Evolutionary conservation across 164 flowering plant genomes (phyloP), one percentile per base, ranked within the genome.

Genomic region (Cinnamomum micranthum): DNA sequence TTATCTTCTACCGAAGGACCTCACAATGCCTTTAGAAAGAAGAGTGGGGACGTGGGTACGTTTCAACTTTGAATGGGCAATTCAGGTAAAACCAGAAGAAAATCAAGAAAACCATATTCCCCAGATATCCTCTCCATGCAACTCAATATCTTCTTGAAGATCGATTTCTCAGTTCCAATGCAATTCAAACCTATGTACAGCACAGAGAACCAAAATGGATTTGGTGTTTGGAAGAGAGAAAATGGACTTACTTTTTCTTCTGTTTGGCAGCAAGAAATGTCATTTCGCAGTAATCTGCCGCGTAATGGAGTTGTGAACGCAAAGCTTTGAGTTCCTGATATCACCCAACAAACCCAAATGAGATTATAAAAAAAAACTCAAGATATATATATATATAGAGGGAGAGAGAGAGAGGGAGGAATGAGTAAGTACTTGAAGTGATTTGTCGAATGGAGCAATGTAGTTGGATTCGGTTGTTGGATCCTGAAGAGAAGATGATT

Each of bases 201-300:
- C 35, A 31, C 6, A 4, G 0, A 31, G 47, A 41, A 41, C 10
- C 47, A 41, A 41, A 41, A 41, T 41, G 47, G 6, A 41, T 41
- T 41, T 1, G 11, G 47, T 41, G 47, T 41, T 41, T 41, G 47
- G 47, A 41, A 41, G 47, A 41, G 11, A 6, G 47, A 41, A 52
- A 41, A 23, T 19, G n/a, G 9, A 27, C 65, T 78, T 70, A 88
- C 91, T 2, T 63, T 75, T 75, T 85, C 86, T 84, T 91, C 28
- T 86, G 80, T 33, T 83, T 63, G 50, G 91, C 64, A 20, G 87
- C 84, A 80, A 82, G 59, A 82, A 87, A 91, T 13, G 87, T 71
- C 1, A 71, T 59, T 80, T 93, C 87, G 58, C 89, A 93, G 83
- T 85, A 88, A 60, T 90, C 90, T 0, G 98, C 98, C 50, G 97